phyloP scores from a whole-genome alignment of 208 protist genomes.

The Blechomonas ayalai region DNA sequence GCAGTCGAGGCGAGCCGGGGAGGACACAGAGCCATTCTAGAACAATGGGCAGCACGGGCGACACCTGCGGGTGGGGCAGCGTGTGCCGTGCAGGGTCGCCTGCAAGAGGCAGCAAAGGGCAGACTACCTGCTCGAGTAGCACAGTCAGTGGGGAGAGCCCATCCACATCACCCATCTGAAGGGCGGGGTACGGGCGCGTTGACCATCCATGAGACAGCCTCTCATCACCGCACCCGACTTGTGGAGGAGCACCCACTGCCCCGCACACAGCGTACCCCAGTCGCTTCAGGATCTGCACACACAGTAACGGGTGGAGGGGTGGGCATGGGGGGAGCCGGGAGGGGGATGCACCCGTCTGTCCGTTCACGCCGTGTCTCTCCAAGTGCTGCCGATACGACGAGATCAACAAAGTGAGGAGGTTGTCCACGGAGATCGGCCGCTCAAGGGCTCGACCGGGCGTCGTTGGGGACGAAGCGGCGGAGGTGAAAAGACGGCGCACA shows the following conservation, averaged over 20 bases:
- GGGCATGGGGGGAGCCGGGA: neutral
- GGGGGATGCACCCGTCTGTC: neutral
- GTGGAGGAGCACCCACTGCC: neutral
- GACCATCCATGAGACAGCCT: no score
- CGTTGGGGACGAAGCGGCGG: no score
- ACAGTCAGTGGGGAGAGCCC: no score
- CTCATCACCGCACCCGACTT: no score
- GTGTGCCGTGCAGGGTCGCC: slow-evolving; percentile 9
- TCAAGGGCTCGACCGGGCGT: no score
- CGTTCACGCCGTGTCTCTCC: no score
- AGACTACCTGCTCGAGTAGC: no score
- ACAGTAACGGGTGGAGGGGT: slow-evolving; percentile 49
- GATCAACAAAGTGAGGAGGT: no score
- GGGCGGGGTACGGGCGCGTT: slow-evolving; percentile 26
- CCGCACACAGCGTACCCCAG: slow-evolving; percentile 38
- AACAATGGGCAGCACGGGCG: slow-evolving; percentile 27
- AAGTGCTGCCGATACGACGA: neutral
- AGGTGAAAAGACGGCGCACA: no score
- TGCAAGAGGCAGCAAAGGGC: slow-evolving; percentile 8
- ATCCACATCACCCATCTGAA: no score
- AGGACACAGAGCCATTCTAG: slow-evolving; percentile 55
- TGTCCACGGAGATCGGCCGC: no score
- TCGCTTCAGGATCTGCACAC: slow-evolving; percentile 30
- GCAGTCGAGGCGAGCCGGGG: slow-evolving; percentile 13
- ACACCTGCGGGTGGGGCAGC: slow-evolving; percentile 25